These are phyloP conservation scores for Westerdykella sp. DNA, from an alignment of 2,329 filamentous ascomycete genomes.

Conservation along the genomic window DNA sequence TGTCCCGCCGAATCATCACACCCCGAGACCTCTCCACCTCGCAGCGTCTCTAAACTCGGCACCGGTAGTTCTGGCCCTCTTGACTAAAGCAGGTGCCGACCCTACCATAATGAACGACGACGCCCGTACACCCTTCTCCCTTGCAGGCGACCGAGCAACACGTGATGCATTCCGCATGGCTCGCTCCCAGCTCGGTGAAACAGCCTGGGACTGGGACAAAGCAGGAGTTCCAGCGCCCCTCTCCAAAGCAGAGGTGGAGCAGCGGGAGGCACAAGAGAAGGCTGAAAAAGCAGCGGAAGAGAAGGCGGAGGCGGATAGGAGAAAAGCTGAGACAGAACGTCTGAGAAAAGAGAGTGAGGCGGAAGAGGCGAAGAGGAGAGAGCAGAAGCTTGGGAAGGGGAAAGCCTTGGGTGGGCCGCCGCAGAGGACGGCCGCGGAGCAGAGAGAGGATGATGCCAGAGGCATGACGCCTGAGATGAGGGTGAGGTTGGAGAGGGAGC, in stretches of 20 bases:
- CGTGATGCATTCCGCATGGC: slow-evolving; percentile 89
- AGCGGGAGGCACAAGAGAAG: slow-evolving; percentile 63
- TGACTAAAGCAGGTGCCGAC: slow-evolving; percentile 68
- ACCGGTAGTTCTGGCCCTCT: slow-evolving; percentile 68
- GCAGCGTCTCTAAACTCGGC: slow-evolving; percentile 75
- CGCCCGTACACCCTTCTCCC: slow-evolving; percentile 78
- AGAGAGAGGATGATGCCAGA: slow-evolving; percentile 73
- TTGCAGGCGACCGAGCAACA: slow-evolving; percentile 77
- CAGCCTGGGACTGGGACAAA: slow-evolving; percentile 68
- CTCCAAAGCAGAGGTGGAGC: slow-evolving; percentile 63
- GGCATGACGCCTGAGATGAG: slow-evolving; percentile 85
- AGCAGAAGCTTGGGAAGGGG: slow-evolving; percentile 45
- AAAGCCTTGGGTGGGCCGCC: slow-evolving; percentile 50
- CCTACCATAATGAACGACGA: slow-evolving; percentile 59
- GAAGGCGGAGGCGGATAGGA: slow-evolving; percentile 52
- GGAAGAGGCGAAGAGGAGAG: slow-evolving; percentile 45
- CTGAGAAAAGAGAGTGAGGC: slow-evolving; percentile 53
- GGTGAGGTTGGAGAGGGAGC: slow-evolving; percentile 76
- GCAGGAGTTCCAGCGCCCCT: slow-evolving; percentile 68
- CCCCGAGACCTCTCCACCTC: slow-evolving; percentile 77
- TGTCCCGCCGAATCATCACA: slow-evolving; percentile 65
- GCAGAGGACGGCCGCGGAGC: slow-evolving; percentile 71
- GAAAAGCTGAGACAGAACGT: slow-evolving; percentile 68
- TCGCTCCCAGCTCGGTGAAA: slow-evolving; percentile 72
- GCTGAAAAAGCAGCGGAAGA: slow-evolving; percentile 63